These are phyloP conservation scores for Sporothrix brasiliensis DNA, from an alignment of 2,329 filamentous ascomycete genomes.

Conservation along the genomic window DNA sequence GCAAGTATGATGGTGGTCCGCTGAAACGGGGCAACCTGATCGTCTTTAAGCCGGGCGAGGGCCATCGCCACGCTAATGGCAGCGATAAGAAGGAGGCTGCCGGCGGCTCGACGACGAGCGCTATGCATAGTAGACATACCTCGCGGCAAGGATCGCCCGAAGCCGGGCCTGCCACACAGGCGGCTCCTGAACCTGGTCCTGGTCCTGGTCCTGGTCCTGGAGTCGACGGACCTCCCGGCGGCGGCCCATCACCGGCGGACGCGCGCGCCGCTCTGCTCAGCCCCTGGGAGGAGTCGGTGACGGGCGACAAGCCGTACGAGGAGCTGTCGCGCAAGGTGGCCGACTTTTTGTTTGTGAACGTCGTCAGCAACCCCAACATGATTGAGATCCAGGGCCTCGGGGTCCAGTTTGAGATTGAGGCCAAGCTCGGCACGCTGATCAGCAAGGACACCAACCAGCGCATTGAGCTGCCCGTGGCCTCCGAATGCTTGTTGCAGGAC, in stretches of 20 bases:
- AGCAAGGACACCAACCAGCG: constrained; percentile 71
- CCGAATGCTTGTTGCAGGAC: constrained; percentile 70
- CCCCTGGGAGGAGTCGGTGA: constrained; percentile 69
- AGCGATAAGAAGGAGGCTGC: constrained; percentile 36
- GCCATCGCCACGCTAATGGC: constrained; percentile 45
- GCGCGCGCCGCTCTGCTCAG: constrained; percentile 47
- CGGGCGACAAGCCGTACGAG: constrained; percentile 70
- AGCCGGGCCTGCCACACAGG: not conserved
- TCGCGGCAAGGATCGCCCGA: constrained; percentile 52
- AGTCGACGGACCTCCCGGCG: no score
- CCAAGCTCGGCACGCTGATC: constrained; percentile 83
- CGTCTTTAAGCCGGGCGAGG: constrained; percentile 47
- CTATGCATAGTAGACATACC: constrained; percentile 49
- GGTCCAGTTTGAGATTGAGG: constrained; percentile 88
- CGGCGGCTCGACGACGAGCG: constrained; percentile 38
- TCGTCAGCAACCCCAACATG: constrained; percentile 68
- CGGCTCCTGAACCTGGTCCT: not conserved
- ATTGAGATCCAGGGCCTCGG: constrained; percentile 64
- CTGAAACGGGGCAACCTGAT: constrained; percentile 52
- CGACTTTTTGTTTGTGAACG: constrained; percentile 75
- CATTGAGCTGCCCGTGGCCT: constrained; percentile 66
- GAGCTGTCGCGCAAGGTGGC: constrained; percentile 75
- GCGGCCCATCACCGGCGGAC: constrained; percentile 33
- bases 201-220: not conserved
- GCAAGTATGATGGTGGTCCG: constrained; percentile 45